Percentiles rank a stretch among this genome's conserved stretches.
phyloP scores from a whole-genome alignment of 2,329 filamentous ascomycete genomes.

The Colletotrichum destructivum region DNA sequence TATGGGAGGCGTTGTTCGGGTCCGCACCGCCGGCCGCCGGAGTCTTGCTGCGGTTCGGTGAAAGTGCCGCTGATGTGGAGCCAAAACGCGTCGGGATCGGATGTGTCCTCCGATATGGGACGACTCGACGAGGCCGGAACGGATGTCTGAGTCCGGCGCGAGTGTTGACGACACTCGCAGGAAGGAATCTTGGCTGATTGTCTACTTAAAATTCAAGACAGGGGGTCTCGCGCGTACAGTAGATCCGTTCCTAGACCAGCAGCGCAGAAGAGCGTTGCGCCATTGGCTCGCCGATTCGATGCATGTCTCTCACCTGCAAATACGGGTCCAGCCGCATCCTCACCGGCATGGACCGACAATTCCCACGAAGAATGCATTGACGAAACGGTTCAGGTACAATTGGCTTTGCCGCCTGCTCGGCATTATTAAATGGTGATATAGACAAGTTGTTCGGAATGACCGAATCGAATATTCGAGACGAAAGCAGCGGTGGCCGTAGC shows the following conservation, averaged over 20 bases:
- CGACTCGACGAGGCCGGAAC: not conserved
- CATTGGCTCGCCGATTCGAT: slow-evolving; percentile 22
- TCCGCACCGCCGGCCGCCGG: not conserved
- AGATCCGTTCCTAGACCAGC: not conserved
- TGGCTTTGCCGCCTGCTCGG: slow-evolving; percentile 11
- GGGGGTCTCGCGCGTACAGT: not conserved
- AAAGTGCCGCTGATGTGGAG: slow-evolving; percentile 6
- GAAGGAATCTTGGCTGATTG: not conserved
- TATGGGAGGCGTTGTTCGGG: not conserved
- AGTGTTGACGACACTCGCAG: not conserved
- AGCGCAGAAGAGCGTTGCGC: slow-evolving; percentile 5
- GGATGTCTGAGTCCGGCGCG: not conserved
- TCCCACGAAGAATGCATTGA: not conserved
- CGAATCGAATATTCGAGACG: not conserved
- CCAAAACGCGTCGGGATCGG: not conserved
- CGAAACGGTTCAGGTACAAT: not conserved
- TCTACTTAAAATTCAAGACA: slow-evolving; percentile 1
- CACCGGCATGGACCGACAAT: not conserved
- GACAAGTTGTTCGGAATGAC: slow-evolving; percentile 11
- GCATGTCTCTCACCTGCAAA: slow-evolving; percentile 35
- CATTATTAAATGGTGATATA: slow-evolving; percentile 29
- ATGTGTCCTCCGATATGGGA: not conserved
- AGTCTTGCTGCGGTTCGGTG: not conserved
- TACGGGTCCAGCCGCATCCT: not conserved
- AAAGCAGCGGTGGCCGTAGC: slow-evolving; percentile 8